Base-by-base conservation (phyloP, 1,284 basidiomycete genomes). In the Rhodotorula sp. region DNA sequence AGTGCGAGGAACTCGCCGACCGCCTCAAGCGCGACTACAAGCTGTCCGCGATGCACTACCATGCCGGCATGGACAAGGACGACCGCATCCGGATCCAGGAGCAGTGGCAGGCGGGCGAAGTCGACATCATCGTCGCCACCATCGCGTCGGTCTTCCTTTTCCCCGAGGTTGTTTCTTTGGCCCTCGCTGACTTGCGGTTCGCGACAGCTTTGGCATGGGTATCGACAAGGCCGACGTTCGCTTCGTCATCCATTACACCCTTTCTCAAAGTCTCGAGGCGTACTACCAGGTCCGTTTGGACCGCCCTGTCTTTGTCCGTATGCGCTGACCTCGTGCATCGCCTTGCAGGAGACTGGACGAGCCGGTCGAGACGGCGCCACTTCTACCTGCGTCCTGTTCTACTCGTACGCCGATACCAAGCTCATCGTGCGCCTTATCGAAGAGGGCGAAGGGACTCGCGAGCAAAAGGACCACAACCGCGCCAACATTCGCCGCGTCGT, bases 41-140 rank as follows among this genome's bases (percentile, higher is more conserved):
- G 0, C 79, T 98, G 57, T 82, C 81, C 15, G 91, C 93, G 0
- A 83, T 85, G 68, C 90, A 95, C 80, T 99, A 92, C 79, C 95
- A 99, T 79, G 95, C 95, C 7, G 75, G 86, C 10, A 86, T 98
- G 85, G 76, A 81, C 42, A 82, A 85, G 18, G 83, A 83, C 4
- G 91, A 93, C 68, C 88, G 89, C 74, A 83, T 86, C 60, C 80
- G 81, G 59, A 85, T 87, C 2, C 89, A 94, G 76, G 79, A 84
- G 37, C 85, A 86, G 37, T 98, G 94, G 95, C 88, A 90, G 80
- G 81, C 80, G 2, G 89, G 88, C 45, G 82, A 85, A 48, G 87
- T 89, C 75, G 84, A 88, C 64, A 87, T 99, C 70, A 93, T 99
- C 67, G 93, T 96, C 45, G 95, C 95, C 1, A 99, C 95, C 49